These are phyloP conservation scores for Podospora tetraspora DNA, from an alignment of 495 filamentous ascomycete genomes.

Conservation along the genomic window DNA sequence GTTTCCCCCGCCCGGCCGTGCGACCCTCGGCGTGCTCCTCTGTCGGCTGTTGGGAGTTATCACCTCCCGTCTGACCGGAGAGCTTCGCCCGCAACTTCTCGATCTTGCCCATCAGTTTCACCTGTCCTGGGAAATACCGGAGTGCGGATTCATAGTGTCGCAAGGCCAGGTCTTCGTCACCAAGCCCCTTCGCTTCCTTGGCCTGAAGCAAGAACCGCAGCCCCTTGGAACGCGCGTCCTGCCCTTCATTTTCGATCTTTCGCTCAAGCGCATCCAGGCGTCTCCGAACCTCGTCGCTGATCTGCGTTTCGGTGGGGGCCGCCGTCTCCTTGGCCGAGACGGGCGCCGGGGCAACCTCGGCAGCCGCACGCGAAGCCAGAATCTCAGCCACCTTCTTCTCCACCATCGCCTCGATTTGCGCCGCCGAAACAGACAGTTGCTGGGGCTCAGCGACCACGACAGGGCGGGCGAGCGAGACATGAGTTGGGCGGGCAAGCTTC, in stretches of 20 bases:
- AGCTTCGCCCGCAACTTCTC: conserved; percentile 58
- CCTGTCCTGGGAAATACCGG: conserved; percentile 80
- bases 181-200: conserved; percentile 79
- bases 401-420: conserved; percentile 84
- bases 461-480: conserved; percentile 22
- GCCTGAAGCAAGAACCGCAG: conserved; percentile 83
- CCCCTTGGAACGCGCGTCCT: conserved; percentile 72
- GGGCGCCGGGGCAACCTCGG: conserved; percentile 12
- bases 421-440: conserved; percentile 55
- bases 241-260: conserved; percentile 55
- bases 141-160: conserved; percentile 82
- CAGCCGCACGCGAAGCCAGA: conserved; percentile 60
- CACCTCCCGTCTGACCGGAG: conserved; percentile 21
- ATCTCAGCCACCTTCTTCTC: conserved; percentile 87
- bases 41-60: neutral
- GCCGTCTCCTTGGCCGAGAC: conserved; percentile 24
- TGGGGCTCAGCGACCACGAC: conserved; percentile 33
- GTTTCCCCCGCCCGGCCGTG: conserved; percentile 7
- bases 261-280: conserved; percentile 80
- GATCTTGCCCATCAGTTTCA: conserved; percentile 76
- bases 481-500: conserved; percentile 40
- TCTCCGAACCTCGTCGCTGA: conserved; percentile 71
- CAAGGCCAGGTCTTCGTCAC: conserved; percentile 71
- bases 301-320: conserved; percentile 46
- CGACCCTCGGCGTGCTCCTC: neutral